Conservation (phyloP, 331 rosid genomes). For the Phaseolus coccineus region DNA sequence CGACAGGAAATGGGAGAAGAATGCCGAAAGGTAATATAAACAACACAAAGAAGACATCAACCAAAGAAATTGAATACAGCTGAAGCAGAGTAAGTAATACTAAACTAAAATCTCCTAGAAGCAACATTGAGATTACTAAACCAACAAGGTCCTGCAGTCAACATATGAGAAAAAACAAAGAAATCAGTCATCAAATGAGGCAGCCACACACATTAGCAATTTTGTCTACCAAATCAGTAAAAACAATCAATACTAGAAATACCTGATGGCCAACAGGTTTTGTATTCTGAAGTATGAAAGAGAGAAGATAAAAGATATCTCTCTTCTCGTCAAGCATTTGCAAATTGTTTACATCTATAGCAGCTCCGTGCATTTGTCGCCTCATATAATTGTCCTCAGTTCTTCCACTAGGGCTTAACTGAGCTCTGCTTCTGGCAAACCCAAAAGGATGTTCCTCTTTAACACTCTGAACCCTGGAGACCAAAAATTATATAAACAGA, state of each 20-base stretch:
- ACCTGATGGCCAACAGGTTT: constrained; percentile 99
- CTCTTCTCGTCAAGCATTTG: constrained; percentile 86
- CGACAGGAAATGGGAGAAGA: constrained; percentile 98
- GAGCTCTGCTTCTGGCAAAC: constrained; percentile 56
- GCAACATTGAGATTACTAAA: constrained; percentile 84
- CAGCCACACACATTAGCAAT: constrained; percentile 33
- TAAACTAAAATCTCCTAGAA: constrained; percentile 93
- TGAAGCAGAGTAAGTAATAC: constrained; percentile 90
- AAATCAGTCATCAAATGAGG: constrained; percentile 38
- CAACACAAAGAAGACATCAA: constrained; percentile 88
- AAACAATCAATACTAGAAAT: constrained; percentile 46
- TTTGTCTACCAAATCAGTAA: constrained; percentile 9
- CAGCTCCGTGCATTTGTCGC: constrained; percentile 67
- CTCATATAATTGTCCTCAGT: constrained; percentile 56
- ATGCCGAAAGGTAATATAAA: constrained; percentile 86
- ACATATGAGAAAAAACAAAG: constrained; percentile 17
- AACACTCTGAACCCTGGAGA: constrained; percentile 53
- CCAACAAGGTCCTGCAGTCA: constrained; percentile 95
- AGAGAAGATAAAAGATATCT: constrained; percentile 86
- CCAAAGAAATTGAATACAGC: constrained; percentile 87
- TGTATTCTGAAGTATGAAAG: constrained; percentile 83
- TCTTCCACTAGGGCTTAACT: constrained; percentile 52
- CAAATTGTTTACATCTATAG: constrained; percentile 71
- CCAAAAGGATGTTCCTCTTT: constrained; percentile 55
- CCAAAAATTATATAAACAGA: constrained; percentile 30